phyloP scores from a whole-genome alignment of 2,329 filamentous ascomycete genomes.

The Neurospora crassa region DNA sequence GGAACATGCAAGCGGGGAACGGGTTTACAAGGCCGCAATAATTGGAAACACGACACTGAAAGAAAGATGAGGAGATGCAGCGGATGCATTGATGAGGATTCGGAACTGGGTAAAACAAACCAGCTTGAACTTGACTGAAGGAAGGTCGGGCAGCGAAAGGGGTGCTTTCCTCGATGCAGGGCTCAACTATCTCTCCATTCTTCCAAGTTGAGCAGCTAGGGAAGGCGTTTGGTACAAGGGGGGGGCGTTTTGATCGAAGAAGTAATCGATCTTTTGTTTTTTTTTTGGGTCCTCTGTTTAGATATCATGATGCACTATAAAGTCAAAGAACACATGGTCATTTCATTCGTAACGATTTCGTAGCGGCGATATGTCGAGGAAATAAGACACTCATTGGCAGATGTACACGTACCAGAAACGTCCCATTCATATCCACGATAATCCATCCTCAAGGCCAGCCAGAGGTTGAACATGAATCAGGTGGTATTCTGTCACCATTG shows the following conservation, averaged over 20 bases:
- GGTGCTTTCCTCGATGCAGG: neutral
- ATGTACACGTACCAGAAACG: neutral
- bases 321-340: neutral
- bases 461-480: slow-evolving; percentile 5
- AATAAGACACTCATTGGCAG: neutral
- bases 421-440: neutral
- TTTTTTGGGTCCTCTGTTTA: neutral
- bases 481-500: neutral
- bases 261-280: neutral
- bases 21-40: neutral
- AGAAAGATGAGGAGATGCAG: neutral
- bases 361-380: neutral
- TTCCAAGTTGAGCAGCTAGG: neutral
- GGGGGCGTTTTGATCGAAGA: neutral
- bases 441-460: slow-evolving; percentile 4
- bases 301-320: neutral
- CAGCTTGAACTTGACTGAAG: neutral
- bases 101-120: neutral
- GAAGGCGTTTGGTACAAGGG: neutral
- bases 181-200: neutral
- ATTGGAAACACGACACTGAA: neutral
- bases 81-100: neutral
- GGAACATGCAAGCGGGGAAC: neutral
- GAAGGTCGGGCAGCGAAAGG: neutral
- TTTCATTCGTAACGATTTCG: neutral